Base-by-base conservation (phyloP, 2,329 filamentous ascomycete species). In the Scedosporium minutisporum region DNA sequence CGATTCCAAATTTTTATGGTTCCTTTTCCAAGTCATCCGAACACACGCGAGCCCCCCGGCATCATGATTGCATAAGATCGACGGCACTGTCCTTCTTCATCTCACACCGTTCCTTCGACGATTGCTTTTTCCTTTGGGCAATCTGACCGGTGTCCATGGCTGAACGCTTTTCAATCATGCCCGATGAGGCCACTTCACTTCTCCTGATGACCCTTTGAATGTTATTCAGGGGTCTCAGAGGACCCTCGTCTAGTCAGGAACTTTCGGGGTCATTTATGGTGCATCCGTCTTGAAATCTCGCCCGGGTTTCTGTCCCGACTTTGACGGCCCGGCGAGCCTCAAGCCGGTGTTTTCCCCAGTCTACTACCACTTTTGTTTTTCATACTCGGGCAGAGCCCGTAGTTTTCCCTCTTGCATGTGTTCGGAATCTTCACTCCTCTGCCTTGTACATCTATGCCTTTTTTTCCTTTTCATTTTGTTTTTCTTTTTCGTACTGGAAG, bases 1-100 rank as follows among this genome's bases (percentile, higher is more conserved):
- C 29, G 55, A 58, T 58, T 18, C 29, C 55, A 58, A 58, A 29
- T 58, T 58, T 58, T 23, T 9, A 29, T 14, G 27, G 12, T 58
- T 38, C 29, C 14, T 38, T 41, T 58, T 55, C 33, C 60, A 51
- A 41, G 18, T 61, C 60, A 57, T 61, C 60, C 46, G 48, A 61
- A 61, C 27, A 61, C 27, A 27, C 60, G 46, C 53, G 60, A 33
- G 29, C 29, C 29, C 16, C 29, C 46, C 33, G 29, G 29, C 51
- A 27, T 18, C 51, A 55, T 25, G 51, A 38, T n/a, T 58, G 44
- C 60, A 55, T 57, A 53, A 53, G 58, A 55, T 61, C 60, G 48
- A 25, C 60, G 29, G 48, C 48, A 25, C 48, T 48, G 38, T 23
- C 33, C 51, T 55, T 41, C 60, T 57, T 42, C 46, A 21, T 57